These are phyloP conservation scores for Chaetomium strumarium DNA, from an alignment of 2,329 filamentous ascomycete species.

Conservation along the genomic window DNA sequence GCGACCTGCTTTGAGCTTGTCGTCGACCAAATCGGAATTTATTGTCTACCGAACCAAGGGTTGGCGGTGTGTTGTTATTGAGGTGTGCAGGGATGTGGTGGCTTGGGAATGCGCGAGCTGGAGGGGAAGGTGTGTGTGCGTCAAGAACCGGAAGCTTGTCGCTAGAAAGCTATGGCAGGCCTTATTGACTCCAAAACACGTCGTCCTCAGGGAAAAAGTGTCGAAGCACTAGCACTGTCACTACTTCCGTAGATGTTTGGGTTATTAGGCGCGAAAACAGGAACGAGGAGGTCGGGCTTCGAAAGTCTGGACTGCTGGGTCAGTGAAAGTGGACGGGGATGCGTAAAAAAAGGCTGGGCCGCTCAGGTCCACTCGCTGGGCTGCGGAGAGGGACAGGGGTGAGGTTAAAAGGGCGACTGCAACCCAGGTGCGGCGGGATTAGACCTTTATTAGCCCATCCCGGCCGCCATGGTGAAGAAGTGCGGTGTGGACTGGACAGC, in stretches of 20 bases:
- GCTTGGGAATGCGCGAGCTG: constrained; percentile 4
- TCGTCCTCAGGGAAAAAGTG: neutral
- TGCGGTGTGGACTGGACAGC: neutral
- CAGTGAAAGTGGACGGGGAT: constrained; percentile 12
- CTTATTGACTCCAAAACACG: neutral
- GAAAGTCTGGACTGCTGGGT: constrained; percentile 9
- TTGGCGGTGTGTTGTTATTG: constrained; percentile 9
- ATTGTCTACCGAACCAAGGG: neutral
- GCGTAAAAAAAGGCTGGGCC: constrained; percentile 17
- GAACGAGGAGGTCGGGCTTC: constrained; percentile 16
- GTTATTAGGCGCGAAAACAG: constrained; percentile 20
- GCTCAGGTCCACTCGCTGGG: constrained; percentile 13
- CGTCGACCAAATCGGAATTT: neutral
- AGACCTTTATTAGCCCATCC: constrained; percentile 19
- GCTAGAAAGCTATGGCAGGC: constrained; percentile 1
- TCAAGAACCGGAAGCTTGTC: neutral
- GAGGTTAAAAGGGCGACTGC: constrained; percentile 3
- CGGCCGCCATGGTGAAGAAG: constrained; percentile 15
- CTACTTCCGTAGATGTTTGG: too few species aligned
- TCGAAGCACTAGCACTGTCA: constrained; percentile 16
- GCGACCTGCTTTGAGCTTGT: constrained; percentile 21
- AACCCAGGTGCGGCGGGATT: constrained; percentile 18
- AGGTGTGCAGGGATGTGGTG: constrained; percentile 6
- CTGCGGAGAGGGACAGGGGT: constrained; percentile 8
- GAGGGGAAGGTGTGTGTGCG: constrained; percentile 4